Evolutionary conservation across 202 grass and related monocot species (phyloP), one percentile per base, ranked within the genome.

Genomic region (Setaria italica): DNA sequence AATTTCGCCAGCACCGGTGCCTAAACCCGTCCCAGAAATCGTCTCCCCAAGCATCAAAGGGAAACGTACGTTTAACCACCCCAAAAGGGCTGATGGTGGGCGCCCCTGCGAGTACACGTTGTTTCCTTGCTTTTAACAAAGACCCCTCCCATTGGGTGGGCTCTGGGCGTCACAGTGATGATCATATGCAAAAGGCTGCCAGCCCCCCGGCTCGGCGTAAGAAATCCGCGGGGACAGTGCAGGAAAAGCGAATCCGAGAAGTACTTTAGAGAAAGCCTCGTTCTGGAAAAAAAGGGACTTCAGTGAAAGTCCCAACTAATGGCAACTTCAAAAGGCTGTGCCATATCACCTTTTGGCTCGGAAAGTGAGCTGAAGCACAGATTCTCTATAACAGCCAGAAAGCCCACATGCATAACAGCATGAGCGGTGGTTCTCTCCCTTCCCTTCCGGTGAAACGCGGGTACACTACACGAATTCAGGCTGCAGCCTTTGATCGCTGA

Each of bases 241-340:
- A 49, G 71, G 21, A 70, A 90, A 89, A 51, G 82, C 72, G 67
- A 69, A 67, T 63, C 76, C 74, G n/a, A 56, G 55, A 87, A 76
- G 90, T 68, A 29, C 76, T 92, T 87, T 85, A 48, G 32, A 30
- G 76, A 85, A 89, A 87, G 90, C 47, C 87, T 67, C 80, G 58
- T 89, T 92, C 72, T 72, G 87, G 70, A 59, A 60, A 79, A 66
- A 48, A 21, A 10, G 48, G 42, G 7, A 48, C 57, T 83, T 70
- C 21, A 54, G 57, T 80, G 56, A 34, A 92, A 81, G 72, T 67
- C 70, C 30, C 56, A 89, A 72, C 81, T 78, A 49, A 90, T 58
- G 21, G 85, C 77, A 85, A 62, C 82, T 89, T 81, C n/a, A 81
- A 87, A 90, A 81, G 76, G 62, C 62, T 49, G 74, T 2, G 76